phyloP scores from a whole-genome alignment of 108 stramenopile species.

The Fistulifera pelliculosa region DNA sequence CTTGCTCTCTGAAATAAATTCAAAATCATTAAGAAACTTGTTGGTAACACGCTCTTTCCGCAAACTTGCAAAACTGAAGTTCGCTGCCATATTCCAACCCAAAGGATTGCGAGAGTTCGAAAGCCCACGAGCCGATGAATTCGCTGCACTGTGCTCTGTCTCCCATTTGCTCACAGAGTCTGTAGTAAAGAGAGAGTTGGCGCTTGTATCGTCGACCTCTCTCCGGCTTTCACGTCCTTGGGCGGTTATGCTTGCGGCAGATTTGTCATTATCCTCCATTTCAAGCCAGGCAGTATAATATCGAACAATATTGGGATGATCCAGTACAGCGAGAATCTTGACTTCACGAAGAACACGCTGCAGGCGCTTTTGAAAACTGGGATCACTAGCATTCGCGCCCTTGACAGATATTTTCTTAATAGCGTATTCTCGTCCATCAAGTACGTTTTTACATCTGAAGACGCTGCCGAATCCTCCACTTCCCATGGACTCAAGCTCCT shows the following conservation, averaged over 20 bases:
- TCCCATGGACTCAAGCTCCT: slow-evolving; percentile 64
- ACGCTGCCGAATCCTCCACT: slow-evolving; percentile 89
- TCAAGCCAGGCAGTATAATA: slow-evolving; percentile 98
- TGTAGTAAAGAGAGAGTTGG: neutral
- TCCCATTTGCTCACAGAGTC: slow-evolving; percentile 3
- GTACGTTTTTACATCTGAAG: slow-evolving; percentile 59
- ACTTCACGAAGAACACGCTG: slow-evolving; percentile 92
- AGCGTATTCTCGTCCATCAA: slow-evolving; percentile 89
- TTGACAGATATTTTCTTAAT: slow-evolving; percentile 86
- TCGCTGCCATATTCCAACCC: too few species aligned
- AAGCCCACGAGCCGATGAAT: too few species aligned
- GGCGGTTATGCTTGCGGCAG: neutral
- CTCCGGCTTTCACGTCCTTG: too few species aligned
- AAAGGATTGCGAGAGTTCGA: too few species aligned
- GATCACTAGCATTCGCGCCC: slow-evolving; percentile 20
- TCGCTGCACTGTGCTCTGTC: too few species aligned
- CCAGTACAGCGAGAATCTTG: slow-evolving; percentile 81
- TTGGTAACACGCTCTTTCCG: too few species aligned
- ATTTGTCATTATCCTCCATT: slow-evolving; percentile 30
- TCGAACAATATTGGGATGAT: slow-evolving; percentile 92
- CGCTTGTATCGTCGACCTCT: too few species aligned
- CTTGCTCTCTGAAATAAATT: slow-evolving; percentile 33
- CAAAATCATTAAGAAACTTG: slow-evolving; percentile 18
- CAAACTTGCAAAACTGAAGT: too few species aligned
- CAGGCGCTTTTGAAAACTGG: slow-evolving; percentile 46